Percentiles rank a stretch among this genome's conserved stretches.
These are phyloP conservation scores for Triticum turgidum DNA, from an alignment of 176 grass and related monocot species.

Conservation along the genomic window DNA sequence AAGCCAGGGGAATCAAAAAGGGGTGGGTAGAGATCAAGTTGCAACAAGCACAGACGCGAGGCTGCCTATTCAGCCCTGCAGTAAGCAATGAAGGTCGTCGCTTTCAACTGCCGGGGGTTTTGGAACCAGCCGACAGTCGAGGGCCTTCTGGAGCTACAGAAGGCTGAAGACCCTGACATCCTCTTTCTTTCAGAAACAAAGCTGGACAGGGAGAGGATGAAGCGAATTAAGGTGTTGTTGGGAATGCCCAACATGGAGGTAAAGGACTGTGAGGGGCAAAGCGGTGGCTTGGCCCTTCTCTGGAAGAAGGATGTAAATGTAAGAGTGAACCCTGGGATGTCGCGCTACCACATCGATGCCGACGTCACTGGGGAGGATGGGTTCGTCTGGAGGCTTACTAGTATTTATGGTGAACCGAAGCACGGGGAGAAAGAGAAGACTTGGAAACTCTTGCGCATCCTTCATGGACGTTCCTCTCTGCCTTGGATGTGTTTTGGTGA, in stretches of 20 bases:
- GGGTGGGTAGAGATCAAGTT: too few relatives aligned
- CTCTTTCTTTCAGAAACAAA: too few relatives aligned
- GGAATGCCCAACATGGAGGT: too few relatives aligned
- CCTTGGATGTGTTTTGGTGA: background rate
- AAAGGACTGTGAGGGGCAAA: too few relatives aligned
- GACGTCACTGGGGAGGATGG: background rate
- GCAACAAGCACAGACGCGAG: background rate
- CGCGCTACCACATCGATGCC: too few relatives aligned
- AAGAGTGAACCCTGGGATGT: too few relatives aligned
- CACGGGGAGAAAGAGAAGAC: background rate
- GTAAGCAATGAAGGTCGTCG: background rate
- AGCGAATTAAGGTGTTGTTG: too few relatives aligned
- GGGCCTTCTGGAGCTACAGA: background rate
- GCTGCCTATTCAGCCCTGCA: background rate
- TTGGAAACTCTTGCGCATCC: background rate
- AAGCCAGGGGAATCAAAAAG: too few relatives aligned
- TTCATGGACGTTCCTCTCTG: background rate
- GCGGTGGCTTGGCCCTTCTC: too few relatives aligned
- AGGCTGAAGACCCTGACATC: too few relatives aligned
- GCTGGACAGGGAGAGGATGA: too few relatives aligned
- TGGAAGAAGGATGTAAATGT: too few relatives aligned
- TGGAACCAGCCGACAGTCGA: background rate
- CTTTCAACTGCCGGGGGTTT: background rate
- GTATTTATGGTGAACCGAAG: background rate
- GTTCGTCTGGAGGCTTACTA: background rate